Evolutionary conservation across 345 rosid species (phyloP).

Genomic region (Eucalyptus polyanthemos): DNA sequence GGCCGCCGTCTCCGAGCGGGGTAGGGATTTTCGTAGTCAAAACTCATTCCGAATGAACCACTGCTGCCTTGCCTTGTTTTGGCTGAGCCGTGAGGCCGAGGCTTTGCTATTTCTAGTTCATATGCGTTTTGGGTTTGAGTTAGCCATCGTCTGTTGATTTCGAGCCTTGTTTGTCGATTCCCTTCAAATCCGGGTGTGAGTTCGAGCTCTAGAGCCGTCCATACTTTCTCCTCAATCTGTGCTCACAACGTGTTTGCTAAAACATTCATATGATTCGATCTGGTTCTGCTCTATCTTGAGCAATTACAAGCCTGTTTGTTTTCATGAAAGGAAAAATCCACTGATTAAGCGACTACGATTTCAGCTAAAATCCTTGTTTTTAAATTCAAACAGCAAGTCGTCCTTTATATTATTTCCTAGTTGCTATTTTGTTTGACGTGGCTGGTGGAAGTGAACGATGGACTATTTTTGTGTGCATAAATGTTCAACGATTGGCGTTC

Average conservation of each 20-base stretch:
- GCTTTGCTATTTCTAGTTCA: not conserved
- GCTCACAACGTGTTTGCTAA: not conserved
- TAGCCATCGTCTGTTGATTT: not conserved
- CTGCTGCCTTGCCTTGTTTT: not conserved
- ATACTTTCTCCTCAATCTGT: not conserved
- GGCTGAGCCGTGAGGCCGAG: not conserved
- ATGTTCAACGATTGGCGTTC: not conserved
- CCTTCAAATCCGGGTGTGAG: not conserved
- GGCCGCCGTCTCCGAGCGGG: rapidly evolving
- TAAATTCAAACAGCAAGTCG: too few species aligned
- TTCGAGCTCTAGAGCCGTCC: not conserved
- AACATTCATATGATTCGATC: too few species aligned
- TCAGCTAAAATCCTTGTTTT: not conserved
- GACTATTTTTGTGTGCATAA: not conserved
- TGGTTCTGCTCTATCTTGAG: not conserved
- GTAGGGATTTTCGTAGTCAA: not conserved
- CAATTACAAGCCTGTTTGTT: not conserved
- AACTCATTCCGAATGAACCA: not conserved
- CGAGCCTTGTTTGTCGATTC: not conserved
- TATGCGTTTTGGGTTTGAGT: not conserved
- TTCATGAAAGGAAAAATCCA: not conserved
- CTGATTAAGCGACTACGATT: not conserved
- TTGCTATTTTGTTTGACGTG: not conserved
- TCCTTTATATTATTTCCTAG: not conserved
- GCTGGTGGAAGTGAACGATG: not conserved